A percentile compares a stretch with the other conserved stretches of the same genome.
Evolutionary conservation across 139 green algal species (phyloP).

Genomic region (Trebouxia sp.): DNA sequence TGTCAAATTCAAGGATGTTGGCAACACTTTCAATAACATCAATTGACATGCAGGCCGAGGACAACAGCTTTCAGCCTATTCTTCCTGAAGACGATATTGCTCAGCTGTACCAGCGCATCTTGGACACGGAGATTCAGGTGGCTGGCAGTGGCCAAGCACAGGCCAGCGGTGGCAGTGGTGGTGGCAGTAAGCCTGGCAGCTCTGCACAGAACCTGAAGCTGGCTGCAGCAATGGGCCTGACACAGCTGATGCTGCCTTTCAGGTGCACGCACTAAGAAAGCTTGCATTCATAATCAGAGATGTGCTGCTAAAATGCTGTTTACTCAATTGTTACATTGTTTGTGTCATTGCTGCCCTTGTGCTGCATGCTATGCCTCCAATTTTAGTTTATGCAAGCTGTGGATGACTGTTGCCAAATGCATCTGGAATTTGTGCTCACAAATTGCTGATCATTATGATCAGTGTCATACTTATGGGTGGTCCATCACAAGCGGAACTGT

Average conservation of each 20-base stretch:
- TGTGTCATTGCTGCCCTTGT: too few relatives aligned
- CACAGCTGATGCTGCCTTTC: conserved; percentile 55
- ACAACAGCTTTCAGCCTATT: conserved; percentile 63
- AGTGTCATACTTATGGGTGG: too few relatives aligned
- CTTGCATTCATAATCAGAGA: too few relatives aligned
- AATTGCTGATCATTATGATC: too few relatives aligned
- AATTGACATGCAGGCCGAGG: conserved; percentile 36
- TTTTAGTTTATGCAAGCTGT: too few relatives aligned
- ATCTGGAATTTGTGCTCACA: too few relatives aligned
- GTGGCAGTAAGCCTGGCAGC: background rate
- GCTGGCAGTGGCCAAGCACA: background rate
- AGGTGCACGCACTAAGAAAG: conserved; percentile 11
- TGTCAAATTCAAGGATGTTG: too few relatives aligned
- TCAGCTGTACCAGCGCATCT: conserved; percentile 81
- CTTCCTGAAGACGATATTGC: conserved; percentile 72
- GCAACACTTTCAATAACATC: too few relatives aligned
- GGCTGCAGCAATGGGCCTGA: conserved; percentile 68
- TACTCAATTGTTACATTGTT: too few relatives aligned
- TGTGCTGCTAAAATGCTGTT: background rate
- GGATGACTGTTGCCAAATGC: too few relatives aligned
- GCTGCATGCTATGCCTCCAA: too few relatives aligned
- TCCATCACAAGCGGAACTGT: too few relatives aligned
- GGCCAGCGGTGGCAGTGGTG: background rate
- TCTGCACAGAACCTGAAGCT: conserved; percentile 48
- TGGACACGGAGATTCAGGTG: conserved; percentile 65